These are phyloP conservation scores for Abrus pulchellus DNA, from an alignment of 306 rosid genomes.

Conservation along the genomic window DNA sequence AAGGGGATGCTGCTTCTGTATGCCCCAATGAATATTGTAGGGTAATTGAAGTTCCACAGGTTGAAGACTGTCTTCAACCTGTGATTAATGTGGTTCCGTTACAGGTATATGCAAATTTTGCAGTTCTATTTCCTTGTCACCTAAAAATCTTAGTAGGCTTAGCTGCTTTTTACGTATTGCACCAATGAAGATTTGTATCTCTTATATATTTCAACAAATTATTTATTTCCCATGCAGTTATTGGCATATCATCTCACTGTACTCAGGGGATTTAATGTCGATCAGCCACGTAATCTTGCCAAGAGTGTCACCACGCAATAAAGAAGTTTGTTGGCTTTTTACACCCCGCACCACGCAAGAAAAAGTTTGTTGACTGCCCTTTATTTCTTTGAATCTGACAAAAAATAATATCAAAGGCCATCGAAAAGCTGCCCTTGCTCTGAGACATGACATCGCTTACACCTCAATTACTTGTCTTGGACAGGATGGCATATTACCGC, in stretches of 20 bases:
- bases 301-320: constrained; percentile 95
- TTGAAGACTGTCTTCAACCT: constrained; percentile 98
- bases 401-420: constrained; percentile 1
- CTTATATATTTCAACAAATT: neutral
- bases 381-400: constrained; percentile 29
- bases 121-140: constrained; percentile 21
- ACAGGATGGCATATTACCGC: constrained; percentile 32
- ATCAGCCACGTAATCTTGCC: constrained; percentile 98
- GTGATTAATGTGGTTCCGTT: constrained; percentile 90
- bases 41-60: constrained; percentile 88
- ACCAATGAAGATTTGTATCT: constrained; percentile 16
- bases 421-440: constrained; percentile 7
- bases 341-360: neutral
- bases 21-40: constrained; percentile 74
- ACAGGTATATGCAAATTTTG: constrained; percentile 68
- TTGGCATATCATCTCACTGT: constrained; percentile 99
- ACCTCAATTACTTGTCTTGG: too few relatives aligned
- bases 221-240: constrained; percentile 66
- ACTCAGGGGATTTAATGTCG: constrained; percentile 90
- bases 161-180: constrained; percentile 9
- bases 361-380: neutral
- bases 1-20: constrained; percentile 84
- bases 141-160: constrained; percentile 30
- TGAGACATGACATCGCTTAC: constrained; percentile 8
- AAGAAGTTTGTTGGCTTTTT: constrained; percentile 28